Base-by-base conservation (phyloP, 2,329 filamentous ascomycete genomes). In the Colletotrichum cuscutae region DNA sequence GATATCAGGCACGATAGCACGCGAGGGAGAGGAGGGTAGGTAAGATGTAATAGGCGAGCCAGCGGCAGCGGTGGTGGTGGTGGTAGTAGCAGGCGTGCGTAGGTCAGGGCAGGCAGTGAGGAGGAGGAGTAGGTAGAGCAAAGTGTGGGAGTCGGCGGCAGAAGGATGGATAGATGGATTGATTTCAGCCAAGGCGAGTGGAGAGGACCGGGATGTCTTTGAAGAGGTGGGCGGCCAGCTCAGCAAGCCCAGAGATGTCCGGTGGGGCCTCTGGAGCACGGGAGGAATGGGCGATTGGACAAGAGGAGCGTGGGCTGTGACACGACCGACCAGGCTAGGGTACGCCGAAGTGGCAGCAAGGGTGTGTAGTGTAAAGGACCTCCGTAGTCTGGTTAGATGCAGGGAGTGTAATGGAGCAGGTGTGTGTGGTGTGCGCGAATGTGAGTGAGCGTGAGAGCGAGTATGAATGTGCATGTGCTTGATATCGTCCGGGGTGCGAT, bases 221-320 rank as follows among this genome's bases (percentile, higher is more conserved):
- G 71, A 71, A 59, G 63, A 72, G 70, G 70, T 71, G 56, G 71
- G 60, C 71, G 54, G 71, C 71, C 71, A 73, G 68, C 71, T 72
- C 71, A 73, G 67, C 71, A 73, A 71, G 71, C 71, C 71, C 63
- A 73, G 71, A 73, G 71, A 71, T 71, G 71, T 52, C 73, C 65
- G 56, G 68, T 75, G 75, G 75, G 61, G 58, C 70, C 57, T 65
- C 68, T 72, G 71, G 71, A 71, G 71, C 71, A 57, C 68, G 66
- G 75, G 67, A 74, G 74, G 75, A 74, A 74, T 65, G 74, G 76
- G 76, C 78, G 80, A 81, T 81, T 81, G 80, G 80, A 70, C 76
- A 74, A 72, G 74, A 76, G 74, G 74, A 60, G 76, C 72, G 78
- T 76, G 74, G 78, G 78, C 78, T 81, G 80, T 81, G 79, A 81